A percentile compares a stretch with the other conserved stretches of the same genome.
Evolutionary conservation across 148 eudicot genomes (phyloP).

Genomic region (Silene conica): DNA sequence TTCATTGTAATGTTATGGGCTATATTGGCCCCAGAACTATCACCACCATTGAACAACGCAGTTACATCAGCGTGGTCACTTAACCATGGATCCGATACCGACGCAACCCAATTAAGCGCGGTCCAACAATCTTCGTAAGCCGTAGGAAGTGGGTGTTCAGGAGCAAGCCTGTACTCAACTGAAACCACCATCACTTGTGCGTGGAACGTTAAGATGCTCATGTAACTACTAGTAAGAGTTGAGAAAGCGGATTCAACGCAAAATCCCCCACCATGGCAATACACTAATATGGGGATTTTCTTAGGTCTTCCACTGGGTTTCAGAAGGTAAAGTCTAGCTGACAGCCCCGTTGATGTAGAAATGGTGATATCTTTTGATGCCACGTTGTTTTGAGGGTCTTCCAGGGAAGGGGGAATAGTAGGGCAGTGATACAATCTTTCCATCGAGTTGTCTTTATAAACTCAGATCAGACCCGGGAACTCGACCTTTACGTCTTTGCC

Average conservation of each 20-base stretch:
- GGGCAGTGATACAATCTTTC: conserved; percentile 29
- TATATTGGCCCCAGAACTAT: conserved; percentile 57
- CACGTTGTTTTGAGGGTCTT: conserved; percentile 25
- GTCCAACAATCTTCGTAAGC: conserved; percentile 55
- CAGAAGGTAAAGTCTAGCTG: conserved; percentile 39
- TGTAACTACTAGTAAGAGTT: conserved; percentile 21
- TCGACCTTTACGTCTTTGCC: background rate
- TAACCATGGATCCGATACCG: conserved; percentile 48
- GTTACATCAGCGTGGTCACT: conserved; percentile 28
- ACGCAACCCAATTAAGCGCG: conserved; percentile 50
- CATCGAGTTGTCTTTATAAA: conserved; percentile 36
- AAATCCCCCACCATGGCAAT: conserved; percentile 72
- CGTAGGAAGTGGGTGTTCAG: conserved; percentile 44
- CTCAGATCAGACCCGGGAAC: conserved; percentile 23
- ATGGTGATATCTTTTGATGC: conserved; percentile 37
- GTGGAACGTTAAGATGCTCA: conserved; percentile 24
- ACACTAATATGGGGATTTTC: conserved; percentile 47
- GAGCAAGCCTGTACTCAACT: conserved; percentile 22
- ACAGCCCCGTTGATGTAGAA: conserved; percentile 16
- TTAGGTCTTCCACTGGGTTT: background rate
- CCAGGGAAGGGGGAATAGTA: conserved; percentile 19
- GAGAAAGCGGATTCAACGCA: conserved; percentile 44
- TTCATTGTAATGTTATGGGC: conserved; percentile 48
- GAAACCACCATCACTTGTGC: conserved; percentile 35
- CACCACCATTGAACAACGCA: conserved; percentile 42